Evolutionary conservation across 768 basidiomycete species (phyloP), one percentile per base, ranked within the genome.

Genomic region (Leccinum variicolor): DNA sequence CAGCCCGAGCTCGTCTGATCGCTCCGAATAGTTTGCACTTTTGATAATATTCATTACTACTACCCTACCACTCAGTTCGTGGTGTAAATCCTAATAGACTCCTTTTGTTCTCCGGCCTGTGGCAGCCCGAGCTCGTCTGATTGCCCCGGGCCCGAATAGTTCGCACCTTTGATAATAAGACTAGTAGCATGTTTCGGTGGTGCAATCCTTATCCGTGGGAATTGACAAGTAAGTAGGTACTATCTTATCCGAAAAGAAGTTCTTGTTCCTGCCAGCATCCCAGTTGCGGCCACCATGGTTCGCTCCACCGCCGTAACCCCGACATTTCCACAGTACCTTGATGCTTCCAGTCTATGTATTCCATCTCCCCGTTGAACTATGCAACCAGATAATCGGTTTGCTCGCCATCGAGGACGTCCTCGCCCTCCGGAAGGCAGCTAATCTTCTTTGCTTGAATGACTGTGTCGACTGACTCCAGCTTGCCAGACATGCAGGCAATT

Each of bases 401-500:
- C 61, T 69, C 1, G 59, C 60, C 26, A 4, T 66, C 15, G n/a
- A 29, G 14, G 58, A 62, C 17, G 41, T 70, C 50, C 14, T 69
- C 48, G 43, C 64, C 6, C 43, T 69, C 3, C 52, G 59, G 58
- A 59, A 52, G 64, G 68, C 48, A 56, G 26, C 2, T 15, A 14
- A 21, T 14, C 19, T 8, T 34, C 36, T 33, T 13, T 26, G 11
- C 46, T 5, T 23, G 19, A 15, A 26, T 33, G 45, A 48, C 9
- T 19, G 4, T 17, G 19, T 52, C 31, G 25, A 60, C 2, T 55
- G 23, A 54, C 39, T 19, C 54, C 17, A 41, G 2, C 55, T 47
- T 48, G 19, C 25, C 45, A 69, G 68, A 70, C 69, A 59, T 70
- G 66, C 62, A 68, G 56, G 47, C 51, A 48, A 23, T 61, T 69